Base-by-base conservation (phyloP, 148 eudicot species). In the Cornus suecica region DNA sequence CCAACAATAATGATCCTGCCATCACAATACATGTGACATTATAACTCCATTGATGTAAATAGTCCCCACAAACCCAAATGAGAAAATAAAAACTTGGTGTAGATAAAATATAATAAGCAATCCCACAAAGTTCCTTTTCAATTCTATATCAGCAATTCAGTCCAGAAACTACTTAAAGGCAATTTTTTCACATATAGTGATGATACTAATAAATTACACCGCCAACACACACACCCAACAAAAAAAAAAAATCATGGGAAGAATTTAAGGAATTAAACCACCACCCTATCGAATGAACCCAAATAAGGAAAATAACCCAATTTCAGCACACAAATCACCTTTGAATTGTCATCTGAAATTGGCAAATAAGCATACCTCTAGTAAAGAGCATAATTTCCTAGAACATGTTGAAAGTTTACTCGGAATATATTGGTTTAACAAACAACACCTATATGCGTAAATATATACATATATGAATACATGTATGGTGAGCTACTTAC, bases 1-100 rank as follows among this genome's bases (percentile, higher is more conserved):
- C 74, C 77, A 73, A 31, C 16, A 73, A 25, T 41, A 72, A 7
- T n/a, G 20, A 31, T 29, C 71, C 71, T 42, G 56, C 30, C 70
- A 66, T 27, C 28, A 27, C 27, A 10, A 22, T 45, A 27, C 11
- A n/a, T 23, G 10, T 71, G 29, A 60, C 16, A 56, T 54, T 25
- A 8, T 34, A 71, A n/a, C 9, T n/a, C 62, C 23, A 22, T 58
- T 58, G 4, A 58, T 20, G 62, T 7, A 45, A 2, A 48, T 5
- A 26, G 31, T n/a, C 30, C 7, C 42, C 41, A 28, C 22, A 30
- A 27, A 23, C 42, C 42, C 26, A 56, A 51, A 48, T 20, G 18
- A n/a, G 34, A n/a, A 22, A 61, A 5, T 10, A 20, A 48, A 32
- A 63, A 22, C 27, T 10, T 28, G 13, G 65, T 29, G 66, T 48